Base-by-base conservation (phyloP, 192 early-diverging fungal genomes). In the Umbelopsis isabellina region DNA sequence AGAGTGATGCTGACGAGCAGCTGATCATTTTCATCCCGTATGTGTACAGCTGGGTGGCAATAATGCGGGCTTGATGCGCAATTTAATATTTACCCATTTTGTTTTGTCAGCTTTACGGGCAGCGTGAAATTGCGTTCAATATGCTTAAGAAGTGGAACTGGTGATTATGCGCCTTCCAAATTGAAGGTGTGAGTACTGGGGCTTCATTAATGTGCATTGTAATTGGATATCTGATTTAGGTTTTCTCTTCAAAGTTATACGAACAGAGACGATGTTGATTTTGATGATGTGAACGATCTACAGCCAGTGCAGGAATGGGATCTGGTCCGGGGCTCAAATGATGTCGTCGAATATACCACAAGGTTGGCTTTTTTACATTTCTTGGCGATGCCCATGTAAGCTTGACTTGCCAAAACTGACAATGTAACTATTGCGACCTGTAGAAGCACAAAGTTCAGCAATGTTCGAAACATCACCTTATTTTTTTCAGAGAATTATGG, bases 41-140 rank as follows among this genome's bases (percentile, higher is more conserved):
- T 72, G 89, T 82, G 30, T 37, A 33, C 49, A 67, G 1, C 10
- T 48, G 5, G 7, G 20, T 50, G 16, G 49, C 45, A 47, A 30
- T 46, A 22, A 47, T 50, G 45, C 6, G n/a, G 20, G 16, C 52
- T n/a, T 20, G 22, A 73, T 1, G 15, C 10, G 21, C 5, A 22
- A 30, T 45, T 30, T 79, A 27, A 41, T 68, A 23, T 41, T 68
- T 51, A 44, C 7, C 47, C 18, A 65, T 23, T 41, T 77, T 45
- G 21, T 41, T 20, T 70, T 46, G 13, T 8, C 82, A 91, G 91
- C 37, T 96, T 99, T 76, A 96, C 92, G 21, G 94, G 90, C 4
- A 88, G 82, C 78, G 88, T 98, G 51, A 97, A 97, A 75, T 83
- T 99, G 53, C 95, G 94, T 71, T 93, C 92, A 6, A 95, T 99